phyloP scores from a whole-genome alignment of 331 rosid genomes.

The Pyracantha coccinea region DNA sequence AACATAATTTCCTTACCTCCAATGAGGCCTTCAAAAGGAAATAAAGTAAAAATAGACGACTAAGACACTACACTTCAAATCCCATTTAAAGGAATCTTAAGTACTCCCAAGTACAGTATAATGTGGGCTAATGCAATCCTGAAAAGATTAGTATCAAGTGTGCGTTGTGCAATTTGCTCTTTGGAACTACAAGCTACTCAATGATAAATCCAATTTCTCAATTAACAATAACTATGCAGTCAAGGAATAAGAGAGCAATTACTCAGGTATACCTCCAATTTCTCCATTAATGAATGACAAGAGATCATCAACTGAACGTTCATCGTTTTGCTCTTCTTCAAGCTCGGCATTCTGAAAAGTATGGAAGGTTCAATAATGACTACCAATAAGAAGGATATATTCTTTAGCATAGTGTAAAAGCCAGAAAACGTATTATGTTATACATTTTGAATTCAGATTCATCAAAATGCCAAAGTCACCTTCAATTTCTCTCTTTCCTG shows the following conservation, averaged over 20 bases:
- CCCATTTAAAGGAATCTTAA: background rate
- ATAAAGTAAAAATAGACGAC: constrained; percentile 10
- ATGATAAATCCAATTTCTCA: background rate
- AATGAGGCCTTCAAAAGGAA: constrained; percentile 17
- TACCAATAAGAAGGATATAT: background rate
- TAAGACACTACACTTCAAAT: constrained; percentile 15
- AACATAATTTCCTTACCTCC: constrained; percentile 17
- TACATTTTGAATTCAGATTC: constrained; percentile 1
- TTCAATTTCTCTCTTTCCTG: constrained; percentile 66
- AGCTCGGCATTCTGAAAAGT: constrained; percentile 56
- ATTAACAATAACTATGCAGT: background rate
- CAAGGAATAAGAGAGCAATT: background rate
- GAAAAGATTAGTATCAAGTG: background rate
- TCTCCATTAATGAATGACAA: constrained; percentile 80
- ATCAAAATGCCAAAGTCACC: constrained; percentile 27
- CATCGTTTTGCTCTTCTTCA: constrained; percentile 66
- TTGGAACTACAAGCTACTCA: background rate
- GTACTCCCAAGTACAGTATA: background rate
- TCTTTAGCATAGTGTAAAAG: background rate
- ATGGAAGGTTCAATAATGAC: background rate
- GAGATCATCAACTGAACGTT: constrained; percentile 83
- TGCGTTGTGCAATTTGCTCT: background rate
- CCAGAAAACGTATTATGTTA: background rate
- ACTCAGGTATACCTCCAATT: constrained; percentile 39
- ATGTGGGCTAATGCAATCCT: background rate